Evolutionary conservation across 192 early-diverging fungal genomes (phyloP), one percentile per base, ranked within the genome.

Genomic region (Mortierella hygrophila): DNA sequence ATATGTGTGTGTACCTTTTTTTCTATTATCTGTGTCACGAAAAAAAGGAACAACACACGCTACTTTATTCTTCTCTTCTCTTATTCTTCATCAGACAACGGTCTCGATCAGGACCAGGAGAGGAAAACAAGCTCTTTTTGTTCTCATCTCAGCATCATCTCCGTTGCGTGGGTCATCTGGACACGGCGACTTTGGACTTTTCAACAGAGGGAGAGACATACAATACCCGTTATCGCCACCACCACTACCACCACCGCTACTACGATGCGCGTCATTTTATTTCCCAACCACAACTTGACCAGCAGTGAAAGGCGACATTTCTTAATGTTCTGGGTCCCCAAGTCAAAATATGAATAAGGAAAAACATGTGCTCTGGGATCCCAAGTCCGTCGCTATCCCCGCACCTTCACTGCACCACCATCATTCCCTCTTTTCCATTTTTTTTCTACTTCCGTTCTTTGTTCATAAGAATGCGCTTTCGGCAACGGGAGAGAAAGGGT

Each of bases 41-140:
- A 26, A 65, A 65, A 52, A 60, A 32, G 26, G 11, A 65, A 32
- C 60, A 65, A 65, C 60, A 55, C 55, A 52, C 49, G 49, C 18
- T 52, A 52, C 18, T 52, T 52, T 52, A 23, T 32, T 65, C 55
- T n/a, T 57, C 9, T 57, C n/a, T 57, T 65, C 26, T 65, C 26
- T 65, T 65, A 55, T 65, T 65, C n/a, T 65, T 65, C 60, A 65
- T 65, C 60, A 65, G 26, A 65, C 49, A 21, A 52, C 49, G 26
- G 29, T 35, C 29, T 65, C 29, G 60, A 65, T 65, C 60, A 65
- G 60, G 60, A 65, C 60, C 60, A 65, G 60, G 9, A 29, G 60
- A 65, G 26, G 29, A 52, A 52, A 52, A 65, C 60, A 65, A 65
- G 13, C 60, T 65, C 60, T 65, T 65, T 65, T 63, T 13, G 11